Percentiles rank a stretch among this genome's conserved stretches.
phyloP scores from a whole-genome alignment of 352 stramenopile species.

The Phytophthora cryptogea region DNA sequence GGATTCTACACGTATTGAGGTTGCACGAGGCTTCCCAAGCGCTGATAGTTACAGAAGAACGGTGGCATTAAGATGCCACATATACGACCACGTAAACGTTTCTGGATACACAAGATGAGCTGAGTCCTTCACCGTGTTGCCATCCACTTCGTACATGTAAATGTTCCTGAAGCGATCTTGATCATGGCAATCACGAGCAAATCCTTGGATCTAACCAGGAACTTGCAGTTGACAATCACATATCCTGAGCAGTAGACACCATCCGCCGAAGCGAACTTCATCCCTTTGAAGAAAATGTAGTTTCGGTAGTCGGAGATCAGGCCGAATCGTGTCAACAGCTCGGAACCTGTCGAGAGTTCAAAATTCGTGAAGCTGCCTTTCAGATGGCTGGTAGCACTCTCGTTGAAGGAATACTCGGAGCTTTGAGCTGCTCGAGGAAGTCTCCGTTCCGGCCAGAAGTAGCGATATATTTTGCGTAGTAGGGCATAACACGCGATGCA shows the following conservation, averaged over 20 bases:
- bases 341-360: constrained; percentile 29
- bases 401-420: constrained; percentile 14
- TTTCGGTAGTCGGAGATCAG: constrained; percentile 45
- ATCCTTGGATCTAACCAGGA: constrained; percentile 35
- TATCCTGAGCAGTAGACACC: constrained; percentile 43
- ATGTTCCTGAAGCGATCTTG: constrained; percentile 27
- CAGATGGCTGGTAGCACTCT: constrained; percentile 6
- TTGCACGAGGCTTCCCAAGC: too few species aligned
- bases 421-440: constrained; percentile 3
- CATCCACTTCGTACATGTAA: constrained; percentile 41
- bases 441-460: constrained; percentile 13
- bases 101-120: constrained; percentile 32
- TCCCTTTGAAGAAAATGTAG: constrained; percentile 41
- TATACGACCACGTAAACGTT: constrained; percentile 31
- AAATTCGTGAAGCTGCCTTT: constrained; percentile 31
- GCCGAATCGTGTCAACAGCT: constrained; percentile 31
- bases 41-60: constrained; percentile 12
- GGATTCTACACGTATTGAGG: too few species aligned
- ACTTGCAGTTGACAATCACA: constrained; percentile 44
- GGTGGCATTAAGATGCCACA: constrained; percentile 30
- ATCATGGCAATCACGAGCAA: constrained; percentile 35
- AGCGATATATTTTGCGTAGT: constrained; percentile 23
- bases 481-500: constrained; percentile 8
- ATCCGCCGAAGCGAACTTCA: constrained; percentile 44
- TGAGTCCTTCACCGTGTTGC: constrained; percentile 38